phyloP scores from a whole-genome alignment of 2,329 filamentous ascomycete species.

The Alternaria sp. region DNA sequence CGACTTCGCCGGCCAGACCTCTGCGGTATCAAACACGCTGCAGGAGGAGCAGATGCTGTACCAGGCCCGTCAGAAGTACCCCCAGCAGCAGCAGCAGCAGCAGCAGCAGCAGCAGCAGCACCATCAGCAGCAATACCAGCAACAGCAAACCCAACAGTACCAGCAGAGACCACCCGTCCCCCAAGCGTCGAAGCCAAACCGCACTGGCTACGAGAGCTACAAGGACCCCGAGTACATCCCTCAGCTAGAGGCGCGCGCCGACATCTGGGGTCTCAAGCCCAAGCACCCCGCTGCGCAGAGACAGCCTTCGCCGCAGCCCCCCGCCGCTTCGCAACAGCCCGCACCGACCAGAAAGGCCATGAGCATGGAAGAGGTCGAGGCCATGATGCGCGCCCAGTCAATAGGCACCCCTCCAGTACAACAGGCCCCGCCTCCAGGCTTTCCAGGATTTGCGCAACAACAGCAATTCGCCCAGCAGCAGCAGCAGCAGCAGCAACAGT shows the following conservation, averaged over 20 bases:
- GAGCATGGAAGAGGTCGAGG: constrained; percentile 96
- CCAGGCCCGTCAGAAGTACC: constrained; percentile 69
- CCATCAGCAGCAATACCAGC: constrained; percentile 35
- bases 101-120: constrained; percentile 1
- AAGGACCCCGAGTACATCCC: constrained; percentile 82
- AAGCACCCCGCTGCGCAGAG: constrained; percentile 56
- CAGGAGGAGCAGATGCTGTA: constrained; percentile 90
- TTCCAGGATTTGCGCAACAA: constrained; percentile 17
- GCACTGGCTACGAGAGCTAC: constrained; percentile 92
- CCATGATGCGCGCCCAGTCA: constrained; percentile 79
- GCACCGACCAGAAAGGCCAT: constrained; percentile 74
- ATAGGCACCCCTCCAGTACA: constrained; percentile 50
- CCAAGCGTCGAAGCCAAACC: constrained; percentile 64
- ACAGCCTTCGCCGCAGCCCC: constrained; percentile 33
- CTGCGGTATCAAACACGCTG: constrained; percentile 82
- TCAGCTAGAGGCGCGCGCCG: constrained; percentile 90
- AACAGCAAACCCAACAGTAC: constrained; percentile 7
- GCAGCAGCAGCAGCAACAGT: constrained; percentile 28
- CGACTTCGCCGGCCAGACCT: constrained; percentile 94
- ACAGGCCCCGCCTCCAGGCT: constrained; percentile 28
- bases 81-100: constrained; percentile 50
- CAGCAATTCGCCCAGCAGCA: constrained; percentile 20
- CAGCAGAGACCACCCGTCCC: constrained; percentile 53
- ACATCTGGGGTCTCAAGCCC: constrained; percentile 83
- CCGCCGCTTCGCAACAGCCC: constrained; percentile 22